Conservation (phyloP, 2,329 filamentous ascomycete genomes). For the Paecilomyces fulvus region DNA sequence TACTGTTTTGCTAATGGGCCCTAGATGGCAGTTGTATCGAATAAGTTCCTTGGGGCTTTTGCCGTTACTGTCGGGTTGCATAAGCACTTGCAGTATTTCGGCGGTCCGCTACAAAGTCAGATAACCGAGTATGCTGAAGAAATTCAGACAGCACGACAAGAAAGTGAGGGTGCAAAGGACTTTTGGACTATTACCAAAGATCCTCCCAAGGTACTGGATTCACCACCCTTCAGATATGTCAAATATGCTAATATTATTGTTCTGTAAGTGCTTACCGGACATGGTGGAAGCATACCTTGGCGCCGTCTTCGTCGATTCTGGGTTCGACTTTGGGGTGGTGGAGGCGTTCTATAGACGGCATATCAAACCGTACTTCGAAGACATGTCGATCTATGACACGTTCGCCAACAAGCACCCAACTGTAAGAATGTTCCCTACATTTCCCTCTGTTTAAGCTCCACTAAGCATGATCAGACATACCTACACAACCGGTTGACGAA, state of each 20-base stretch:
- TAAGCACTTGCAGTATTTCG: slow-evolving; percentile 53
- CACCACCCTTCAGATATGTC: neutral
- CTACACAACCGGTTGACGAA: slow-evolving; percentile 57
- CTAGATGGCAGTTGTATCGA: slow-evolving; percentile 92
- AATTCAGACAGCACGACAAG: slow-evolving; percentile 21
- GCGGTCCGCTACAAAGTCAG: slow-evolving; percentile 29
- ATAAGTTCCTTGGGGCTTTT: slow-evolving; percentile 81
- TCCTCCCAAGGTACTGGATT: slow-evolving; percentile 32
- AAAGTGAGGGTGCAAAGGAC: slow-evolving; percentile 27
- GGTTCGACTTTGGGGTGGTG: slow-evolving; percentile 67
- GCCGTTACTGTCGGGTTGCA: slow-evolving; percentile 73
- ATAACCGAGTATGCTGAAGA: slow-evolving; percentile 43
- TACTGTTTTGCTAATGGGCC: slow-evolving; percentile 1
- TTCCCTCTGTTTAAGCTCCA: neutral
- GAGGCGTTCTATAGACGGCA: slow-evolving; percentile 68
- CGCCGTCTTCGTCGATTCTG: slow-evolving; percentile 82
- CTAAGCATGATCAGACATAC: slow-evolving; percentile 43
- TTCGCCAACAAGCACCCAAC: slow-evolving; percentile 83
- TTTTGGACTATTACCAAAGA: slow-evolving; percentile 36
- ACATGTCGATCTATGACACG: slow-evolving; percentile 80
- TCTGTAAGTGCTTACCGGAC: slow-evolving; percentile 62
- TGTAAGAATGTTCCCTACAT: slow-evolving; percentile 20
- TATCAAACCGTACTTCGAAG: slow-evolving; percentile 68
- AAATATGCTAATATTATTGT: slow-evolving; percentile 33
- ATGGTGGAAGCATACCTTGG: slow-evolving; percentile 83